Evolutionary conservation across 352 stramenopile genomes (phyloP), one percentile per base, ranked within the genome.

Genomic region (Globisporangium camurandrum): DNA sequence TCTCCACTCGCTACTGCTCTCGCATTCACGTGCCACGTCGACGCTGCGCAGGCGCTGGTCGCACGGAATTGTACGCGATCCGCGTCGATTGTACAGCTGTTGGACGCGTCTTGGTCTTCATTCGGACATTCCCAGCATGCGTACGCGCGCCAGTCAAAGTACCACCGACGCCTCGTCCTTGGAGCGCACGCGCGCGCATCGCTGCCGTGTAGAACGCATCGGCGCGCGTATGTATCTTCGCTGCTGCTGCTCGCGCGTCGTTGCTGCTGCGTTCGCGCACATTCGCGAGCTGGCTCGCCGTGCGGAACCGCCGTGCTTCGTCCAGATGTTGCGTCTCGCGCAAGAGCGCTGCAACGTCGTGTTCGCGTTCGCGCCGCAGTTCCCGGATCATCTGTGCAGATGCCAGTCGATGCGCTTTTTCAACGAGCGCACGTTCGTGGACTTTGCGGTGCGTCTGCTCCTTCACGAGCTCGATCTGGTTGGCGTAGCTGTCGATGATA

Each of bases 381-480:
- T 89, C 78, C 11, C 73, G 71, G 36, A 86, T 59, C 62, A 89
- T 76, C 39, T 87, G 66, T 46, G 82, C 74, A 3, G 75, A 87
- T 1, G 71, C 78, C 26, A 73, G 52, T 31, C 73, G 71, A 22
- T 86, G 77, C 3, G 77, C 75, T 41, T 89, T 85, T 56, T 89
- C 75, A 9, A 86, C 67, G 0, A 86, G 55, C 31, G 82, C 61
- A 14, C 75, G 75, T 31, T 89, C 75, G 28, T 75, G 66, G 4
- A 67, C 48, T 54, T 89, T 74, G 20, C 70, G 75, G 16, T 64
- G 62, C 11, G 71, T 83, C 38, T 82, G 62, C 43, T 88, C 77
- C 48, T 75, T 74, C 12, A 86, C 74, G 2, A 86, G 54, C 28
- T 84, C 56, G 19, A 88, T 86, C 40, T 85, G 77, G 34, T 78